Conservation (phyloP, 2,329 filamentous ascomycete species). For the Diaporthe capsici region DNA sequence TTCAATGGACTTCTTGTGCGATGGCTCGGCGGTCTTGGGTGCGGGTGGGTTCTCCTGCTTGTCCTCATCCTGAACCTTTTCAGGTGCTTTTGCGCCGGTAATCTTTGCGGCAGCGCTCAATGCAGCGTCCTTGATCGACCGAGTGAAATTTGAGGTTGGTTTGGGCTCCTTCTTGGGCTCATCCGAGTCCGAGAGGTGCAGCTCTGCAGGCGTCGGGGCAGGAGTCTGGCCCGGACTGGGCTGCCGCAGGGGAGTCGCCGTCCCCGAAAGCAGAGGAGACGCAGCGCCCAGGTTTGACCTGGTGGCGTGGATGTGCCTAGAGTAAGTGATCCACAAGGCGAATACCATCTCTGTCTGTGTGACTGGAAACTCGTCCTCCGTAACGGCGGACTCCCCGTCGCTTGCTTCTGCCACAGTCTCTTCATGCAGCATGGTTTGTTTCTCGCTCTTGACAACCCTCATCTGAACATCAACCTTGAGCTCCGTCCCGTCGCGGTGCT, state of each 20-base stretch:
- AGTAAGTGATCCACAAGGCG: slow-evolving; percentile 98
- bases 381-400: slow-evolving; percentile 62
- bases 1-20: slow-evolving; percentile 84
- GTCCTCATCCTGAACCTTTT: slow-evolving; percentile 44
- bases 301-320: slow-evolving; percentile 87
- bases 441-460: slow-evolving; percentile 93
- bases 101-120: slow-evolving; percentile 68
- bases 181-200: slow-evolving; percentile 66
- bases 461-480: slow-evolving; percentile 97
- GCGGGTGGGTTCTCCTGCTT: slow-evolving; percentile 41
- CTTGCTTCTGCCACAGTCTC: slow-evolving; percentile 75
- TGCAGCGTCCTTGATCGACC: slow-evolving; percentile 70
- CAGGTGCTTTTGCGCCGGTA: slow-evolving; percentile 52
- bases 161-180: slow-evolving; percentile 59
- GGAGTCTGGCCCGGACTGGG: slow-evolving; percentile 82
- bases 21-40: slow-evolving; percentile 50
- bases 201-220: slow-evolving; percentile 69
- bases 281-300: slow-evolving; percentile 71
- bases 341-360: slow-evolving; percentile 84
- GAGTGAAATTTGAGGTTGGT: slow-evolving; percentile 64
- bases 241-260: slow-evolving; percentile 81
- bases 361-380: slow-evolving; percentile 62
- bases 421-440: slow-evolving; percentile 71
- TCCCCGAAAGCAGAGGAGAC: slow-evolving; percentile 74
- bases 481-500: slow-evolving; percentile 90